Evolutionary conservation across 108 stramenopile genomes (phyloP).

Genomic region (Nitzschia sp.): DNA sequence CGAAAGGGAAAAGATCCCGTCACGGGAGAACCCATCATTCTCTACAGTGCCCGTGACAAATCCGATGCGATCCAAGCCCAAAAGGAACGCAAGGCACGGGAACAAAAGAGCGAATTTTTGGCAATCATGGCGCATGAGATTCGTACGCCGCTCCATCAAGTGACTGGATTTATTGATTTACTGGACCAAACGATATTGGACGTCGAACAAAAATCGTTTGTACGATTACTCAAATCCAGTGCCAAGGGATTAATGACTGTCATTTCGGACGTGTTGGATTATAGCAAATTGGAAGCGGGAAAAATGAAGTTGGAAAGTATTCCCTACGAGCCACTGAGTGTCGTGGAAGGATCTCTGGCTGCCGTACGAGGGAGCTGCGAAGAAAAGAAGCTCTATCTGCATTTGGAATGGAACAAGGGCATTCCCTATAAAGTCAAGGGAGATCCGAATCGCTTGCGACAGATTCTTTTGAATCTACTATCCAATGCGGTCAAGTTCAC

Average conservation of each 20-base stretch:
- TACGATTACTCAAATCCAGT: conserved; percentile 33
- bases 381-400: conserved; percentile 32
- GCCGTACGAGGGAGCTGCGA: conserved; percentile 26
- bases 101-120: conserved; percentile 30
- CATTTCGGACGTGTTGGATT: conserved; percentile 52
- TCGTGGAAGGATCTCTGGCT: conserved; percentile 42
- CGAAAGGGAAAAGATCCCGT: conserved; percentile 42
- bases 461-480: conserved; percentile 59
- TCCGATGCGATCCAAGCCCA: conserved; percentile 31
- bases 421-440: conserved; percentile 37
- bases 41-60: conserved; percentile 35
- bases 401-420: background rate
- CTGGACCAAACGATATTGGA: conserved; percentile 36
- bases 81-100: conserved; percentile 30
- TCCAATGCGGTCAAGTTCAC: conserved; percentile 71
- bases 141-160: conserved; percentile 66
- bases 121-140: conserved; percentile 63
- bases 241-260: conserved; percentile 43
- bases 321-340: conserved; percentile 37
- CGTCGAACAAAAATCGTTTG: conserved; percentile 37
- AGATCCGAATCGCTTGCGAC: conserved; percentile 61
- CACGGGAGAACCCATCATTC: conserved; percentile 26
- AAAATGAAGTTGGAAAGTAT: conserved; percentile 53
- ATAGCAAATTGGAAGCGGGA: conserved; percentile 54
- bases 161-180: conserved; percentile 64